Conservation (phyloP, 371 early-diverging fungal species). For the Dentiscutata heterogama region DNA sequence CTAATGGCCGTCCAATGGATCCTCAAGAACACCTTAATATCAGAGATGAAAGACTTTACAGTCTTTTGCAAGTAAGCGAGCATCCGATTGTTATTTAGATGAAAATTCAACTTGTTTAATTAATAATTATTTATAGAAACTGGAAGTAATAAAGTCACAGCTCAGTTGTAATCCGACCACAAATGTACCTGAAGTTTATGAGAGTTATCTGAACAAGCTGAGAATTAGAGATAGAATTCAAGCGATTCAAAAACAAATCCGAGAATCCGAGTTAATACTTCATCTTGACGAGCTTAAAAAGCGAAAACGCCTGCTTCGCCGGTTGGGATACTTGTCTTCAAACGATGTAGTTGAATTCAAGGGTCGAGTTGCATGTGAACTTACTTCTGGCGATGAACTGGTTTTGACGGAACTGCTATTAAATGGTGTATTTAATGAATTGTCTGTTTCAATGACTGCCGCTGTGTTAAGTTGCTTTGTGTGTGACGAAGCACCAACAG, state of each 20-base stretch:
- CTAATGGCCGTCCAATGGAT: slow-evolving; percentile 86
- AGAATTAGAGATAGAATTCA: slow-evolving; percentile 65
- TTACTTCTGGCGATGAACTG: slow-evolving; percentile 97
- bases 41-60: slow-evolving; percentile 79
- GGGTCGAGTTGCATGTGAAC: slow-evolving; percentile 99
- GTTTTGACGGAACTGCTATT: slow-evolving; percentile 99
- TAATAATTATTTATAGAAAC: slow-evolving; percentile 58
- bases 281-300: slow-evolving; percentile 95
- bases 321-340: slow-evolving; percentile 85
- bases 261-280: slow-evolving; percentile 82
- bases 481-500: slow-evolving; percentile 84
- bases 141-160: slow-evolving; percentile 73
- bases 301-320: slow-evolving; percentile 90
- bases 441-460: slow-evolving; percentile 90
- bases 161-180: slow-evolving; percentile 69
- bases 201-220: slow-evolving; percentile 76
- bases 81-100: neutral
- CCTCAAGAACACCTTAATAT: slow-evolving; percentile 92
- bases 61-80: slow-evolving; percentile 65
- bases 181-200: slow-evolving; percentile 64
- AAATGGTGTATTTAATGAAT: slow-evolving; percentile 96
- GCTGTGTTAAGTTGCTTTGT: slow-evolving; percentile 97
- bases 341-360: slow-evolving; percentile 96
- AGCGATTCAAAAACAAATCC: slow-evolving; percentile 73
- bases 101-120: neutral